Evolutionary conservation across 2,329 filamentous ascomycete genomes (phyloP), one percentile per base, ranked within the genome.

Genomic region (Pseudogymnoascus sp.): DNA sequence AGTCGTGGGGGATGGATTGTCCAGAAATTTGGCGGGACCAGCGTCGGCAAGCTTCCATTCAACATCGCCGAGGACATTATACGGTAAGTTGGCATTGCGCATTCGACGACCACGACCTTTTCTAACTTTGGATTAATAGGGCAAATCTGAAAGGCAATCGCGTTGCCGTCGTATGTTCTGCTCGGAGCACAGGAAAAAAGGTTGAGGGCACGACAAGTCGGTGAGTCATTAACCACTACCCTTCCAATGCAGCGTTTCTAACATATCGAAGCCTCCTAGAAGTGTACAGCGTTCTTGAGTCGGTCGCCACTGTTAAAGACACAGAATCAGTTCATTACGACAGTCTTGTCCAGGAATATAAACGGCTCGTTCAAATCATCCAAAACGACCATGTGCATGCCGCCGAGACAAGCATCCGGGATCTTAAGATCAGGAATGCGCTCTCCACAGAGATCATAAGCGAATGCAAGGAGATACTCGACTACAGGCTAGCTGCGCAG

Each of bases 1-100:
- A 74, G 71, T 61, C 61, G 63, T 39, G 61, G 64, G 37, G 71
- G 81, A 69, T 96, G 92, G 93, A 83, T 96, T 31, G 90, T 97
- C 61, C 92, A 96, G 76, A 97, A 97, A 77, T 96, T 96, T 76
- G 93, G 93, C 67, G 93, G 93, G 62, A 99, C 93, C 62, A 96
- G 91, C 74, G 90, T 98, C 62, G 95, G 93, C 71, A 98, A 98
- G 78, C 96, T 96, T 72, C 88, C 93, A 62, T 83, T 85, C 70
- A 88, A 89, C 75, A 89, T 90, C 71, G 85, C 87, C 28, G 82
- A 86, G 69, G 83, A 90, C 71, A 91, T 93, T 73, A 84, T 93
- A 69, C 79, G 79, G 82, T 85, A 77, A 74, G 77, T 31, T 36
- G 41, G 36, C 14, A 43, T 48, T n/a, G 51, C 51, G 51, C n/a